A percentile compares a stretch with the other conserved stretches of the same genome.
phyloP scores from a whole-genome alignment of 2,329 filamentous ascomycete species.

The Thelonectria rubi region DNA sequence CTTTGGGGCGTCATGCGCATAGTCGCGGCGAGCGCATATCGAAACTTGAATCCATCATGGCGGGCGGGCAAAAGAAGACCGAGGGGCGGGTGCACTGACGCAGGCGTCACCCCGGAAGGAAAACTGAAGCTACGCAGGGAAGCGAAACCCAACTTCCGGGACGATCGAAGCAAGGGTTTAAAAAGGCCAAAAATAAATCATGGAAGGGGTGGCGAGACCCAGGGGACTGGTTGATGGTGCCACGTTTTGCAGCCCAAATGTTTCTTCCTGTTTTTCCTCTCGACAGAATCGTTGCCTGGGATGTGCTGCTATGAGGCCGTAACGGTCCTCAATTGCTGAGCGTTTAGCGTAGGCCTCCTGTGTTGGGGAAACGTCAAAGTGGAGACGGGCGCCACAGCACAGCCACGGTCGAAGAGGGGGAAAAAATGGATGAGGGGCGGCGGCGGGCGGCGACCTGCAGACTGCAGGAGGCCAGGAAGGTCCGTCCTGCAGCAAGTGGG shows the following conservation, averaged over 20 bases:
- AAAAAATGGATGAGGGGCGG: not conserved
- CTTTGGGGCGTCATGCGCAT: constrained; percentile 14
- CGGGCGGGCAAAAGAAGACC: constrained; percentile 5
- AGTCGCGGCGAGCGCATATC: constrained; percentile 18
- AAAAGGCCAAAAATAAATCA: not conserved
- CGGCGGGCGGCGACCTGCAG: constrained; percentile 1
- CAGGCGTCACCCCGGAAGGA: too few species aligned
- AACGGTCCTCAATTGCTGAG: not conserved
- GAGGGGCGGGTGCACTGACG: not conserved
- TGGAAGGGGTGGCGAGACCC: constrained; percentile 8
- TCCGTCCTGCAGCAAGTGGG: not conserved
- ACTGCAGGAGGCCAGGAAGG: not conserved
- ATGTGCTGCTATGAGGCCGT: not conserved
- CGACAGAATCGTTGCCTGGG: too few species aligned
- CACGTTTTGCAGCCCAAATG: constrained; percentile 15
- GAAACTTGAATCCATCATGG: constrained; percentile 5
- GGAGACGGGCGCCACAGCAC: constrained; percentile 27
- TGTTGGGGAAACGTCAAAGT: constrained; percentile 9
- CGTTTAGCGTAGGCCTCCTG: constrained; percentile 32
- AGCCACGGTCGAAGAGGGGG: constrained; percentile 20
- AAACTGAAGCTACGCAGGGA: too few species aligned
- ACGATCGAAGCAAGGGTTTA: not conserved
- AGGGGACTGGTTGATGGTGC: constrained; percentile 25
- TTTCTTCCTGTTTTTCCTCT: not conserved
- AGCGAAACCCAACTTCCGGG: constrained; percentile 4